Conservation (phyloP, 2,329 filamentous ascomycete species). For the Trichoderma sp. region DNA sequence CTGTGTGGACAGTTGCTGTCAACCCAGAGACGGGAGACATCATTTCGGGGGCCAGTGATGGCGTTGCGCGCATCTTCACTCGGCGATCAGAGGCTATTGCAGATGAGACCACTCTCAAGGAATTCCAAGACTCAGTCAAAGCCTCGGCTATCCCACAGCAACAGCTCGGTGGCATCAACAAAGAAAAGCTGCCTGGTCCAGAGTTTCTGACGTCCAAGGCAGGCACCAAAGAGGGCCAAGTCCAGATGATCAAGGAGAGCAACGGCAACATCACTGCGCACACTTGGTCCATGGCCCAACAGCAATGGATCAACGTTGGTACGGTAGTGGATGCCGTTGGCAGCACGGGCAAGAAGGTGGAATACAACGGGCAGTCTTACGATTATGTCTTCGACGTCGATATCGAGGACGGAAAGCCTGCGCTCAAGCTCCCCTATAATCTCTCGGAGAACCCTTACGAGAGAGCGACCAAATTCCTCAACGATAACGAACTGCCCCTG, state of each 20-base stretch:
- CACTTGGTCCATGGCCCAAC: constrained; percentile 73
- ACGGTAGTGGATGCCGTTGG: constrained; percentile 89
- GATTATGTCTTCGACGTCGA: constrained; percentile 97
- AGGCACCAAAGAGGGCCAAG: constrained; percentile 94
- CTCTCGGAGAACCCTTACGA: constrained; percentile 91
- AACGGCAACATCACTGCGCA: constrained; percentile 85
- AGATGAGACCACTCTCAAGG: constrained; percentile 63
- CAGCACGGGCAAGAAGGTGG: constrained; percentile 75
- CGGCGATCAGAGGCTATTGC: constrained; percentile 70
- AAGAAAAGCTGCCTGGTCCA: constrained; percentile 85
- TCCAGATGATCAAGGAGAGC: constrained; percentile 83
- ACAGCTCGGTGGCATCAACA: constrained; percentile 80
- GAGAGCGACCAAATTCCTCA: constrained; percentile 85
- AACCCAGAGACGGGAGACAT: constrained; percentile 85
- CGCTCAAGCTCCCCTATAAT: constrained; percentile 93
- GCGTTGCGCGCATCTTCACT: constrained; percentile 81
- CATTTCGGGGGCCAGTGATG: constrained; percentile 89
- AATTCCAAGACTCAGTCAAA: constrained; percentile 82
- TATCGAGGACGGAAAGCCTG: constrained; percentile 90
- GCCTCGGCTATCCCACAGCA: constrained; percentile 86
- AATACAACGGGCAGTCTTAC: constrained; percentile 82
- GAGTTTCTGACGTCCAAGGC: constrained; percentile 80
- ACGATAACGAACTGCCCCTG: constrained; percentile 83
- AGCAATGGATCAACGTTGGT: constrained; percentile 85
- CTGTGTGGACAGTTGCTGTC: constrained; percentile 90